A percentile compares a stretch with the other conserved stretches of the same genome.
phyloP scores from a whole-genome alignment of 2,329 filamentous ascomycete genomes.

The Fulvia fulva region DNA sequence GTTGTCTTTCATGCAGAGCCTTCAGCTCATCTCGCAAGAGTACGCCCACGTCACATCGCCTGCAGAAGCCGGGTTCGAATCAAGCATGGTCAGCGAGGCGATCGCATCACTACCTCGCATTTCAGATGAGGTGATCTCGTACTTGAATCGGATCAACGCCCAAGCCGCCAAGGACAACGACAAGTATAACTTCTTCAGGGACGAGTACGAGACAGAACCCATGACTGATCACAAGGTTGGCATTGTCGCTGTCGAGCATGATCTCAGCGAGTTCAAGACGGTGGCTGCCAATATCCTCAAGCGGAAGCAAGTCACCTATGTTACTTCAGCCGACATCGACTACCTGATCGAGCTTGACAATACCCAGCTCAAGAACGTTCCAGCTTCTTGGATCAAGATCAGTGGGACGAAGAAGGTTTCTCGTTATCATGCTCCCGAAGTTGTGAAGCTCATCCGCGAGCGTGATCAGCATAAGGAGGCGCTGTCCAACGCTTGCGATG shows the following conservation, averaged over 20 bases:
- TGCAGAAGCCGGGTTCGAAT: conserved; percentile 67
- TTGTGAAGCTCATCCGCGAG: conserved; percentile 76
- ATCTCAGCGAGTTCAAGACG: conserved; percentile 71
- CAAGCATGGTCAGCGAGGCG: conserved; percentile 64
- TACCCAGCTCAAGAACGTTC: conserved; percentile 75
- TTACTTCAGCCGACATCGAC: conserved; percentile 84
- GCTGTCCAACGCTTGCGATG: conserved; percentile 84
- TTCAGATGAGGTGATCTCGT: conserved; percentile 64
- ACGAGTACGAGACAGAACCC: conserved; percentile 79
- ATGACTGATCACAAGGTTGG: conserved; percentile 89
- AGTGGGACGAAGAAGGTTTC: conserved; percentile 89
- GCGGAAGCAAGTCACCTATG: conserved; percentile 69
- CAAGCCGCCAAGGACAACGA: conserved; percentile 80
- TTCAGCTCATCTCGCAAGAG: conserved; percentile 76
- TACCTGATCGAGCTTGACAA: conserved; percentile 92
- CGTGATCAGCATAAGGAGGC: conserved; percentile 94
- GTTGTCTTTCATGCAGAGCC: conserved; percentile 74
- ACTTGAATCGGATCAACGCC: conserved; percentile 80
- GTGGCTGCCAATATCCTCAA: conserved; percentile 69
- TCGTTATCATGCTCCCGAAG: conserved; percentile 90
- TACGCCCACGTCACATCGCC: conserved; percentile 65
- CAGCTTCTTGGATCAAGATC: conserved; percentile 91
- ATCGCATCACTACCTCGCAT: conserved; percentile 75
- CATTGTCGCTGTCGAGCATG: conserved; percentile 87
- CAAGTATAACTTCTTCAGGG: conserved; percentile 90